A percentile compares a stretch with the other conserved stretches of the same genome.
phyloP scores from a whole-genome alignment of 2,329 filamentous ascomycete genomes.

The Xylariales sp. region DNA sequence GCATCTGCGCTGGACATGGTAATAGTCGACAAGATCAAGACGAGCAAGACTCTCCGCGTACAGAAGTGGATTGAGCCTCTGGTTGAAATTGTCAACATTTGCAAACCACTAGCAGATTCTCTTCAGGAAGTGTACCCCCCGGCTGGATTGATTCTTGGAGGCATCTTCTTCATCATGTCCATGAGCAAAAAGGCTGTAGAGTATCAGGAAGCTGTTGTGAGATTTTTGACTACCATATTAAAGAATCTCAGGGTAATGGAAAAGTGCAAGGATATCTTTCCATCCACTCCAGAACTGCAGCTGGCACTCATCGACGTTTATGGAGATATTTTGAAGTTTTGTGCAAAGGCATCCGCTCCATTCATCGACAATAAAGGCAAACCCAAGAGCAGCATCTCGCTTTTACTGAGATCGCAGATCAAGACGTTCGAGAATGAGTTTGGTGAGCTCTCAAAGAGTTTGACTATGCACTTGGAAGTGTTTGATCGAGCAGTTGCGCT shows the following conservation, averaged over 20 bases:
- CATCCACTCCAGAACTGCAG: not conserved
- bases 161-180: not conserved
- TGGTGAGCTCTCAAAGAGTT: not conserved
- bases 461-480: not conserved
- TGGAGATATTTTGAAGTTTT: not conserved
- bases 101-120: not conserved
- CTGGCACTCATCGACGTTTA: not conserved
- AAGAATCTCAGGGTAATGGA: not conserved
- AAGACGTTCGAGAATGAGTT: not conserved
- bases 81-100: not conserved
- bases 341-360: not conserved
- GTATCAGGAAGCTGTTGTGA: not conserved
- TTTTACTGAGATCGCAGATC: not conserved
- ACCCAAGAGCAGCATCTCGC: not conserved
- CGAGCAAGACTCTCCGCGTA: not conserved
- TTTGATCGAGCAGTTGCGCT: not conserved
- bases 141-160: not conserved
- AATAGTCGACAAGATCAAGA: not conserved
- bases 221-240: not conserved
- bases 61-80: not conserved
- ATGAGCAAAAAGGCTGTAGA: not conserved
- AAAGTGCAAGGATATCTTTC: not conserved
- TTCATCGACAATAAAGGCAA: not conserved
- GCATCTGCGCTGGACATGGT: not conserved
- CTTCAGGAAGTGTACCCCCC: not conserved